A percentile compares a stretch with the other conserved stretches of the same genome.
Evolutionary conservation across 106 monocot genomes (phyloP).

Genomic region (Narthecium ossifragum): DNA sequence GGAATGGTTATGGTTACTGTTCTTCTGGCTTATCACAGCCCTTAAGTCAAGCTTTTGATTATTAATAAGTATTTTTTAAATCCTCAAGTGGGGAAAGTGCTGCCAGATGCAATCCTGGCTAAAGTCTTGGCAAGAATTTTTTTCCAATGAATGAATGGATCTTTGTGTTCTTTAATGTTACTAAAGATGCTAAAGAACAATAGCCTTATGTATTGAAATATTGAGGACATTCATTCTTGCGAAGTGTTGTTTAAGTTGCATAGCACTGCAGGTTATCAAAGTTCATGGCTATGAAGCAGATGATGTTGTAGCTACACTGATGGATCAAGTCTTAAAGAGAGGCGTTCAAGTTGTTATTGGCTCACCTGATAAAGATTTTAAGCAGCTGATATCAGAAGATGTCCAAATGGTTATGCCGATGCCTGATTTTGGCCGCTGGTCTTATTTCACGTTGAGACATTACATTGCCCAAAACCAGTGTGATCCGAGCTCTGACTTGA

Average conservation of each 20-base stretch:
- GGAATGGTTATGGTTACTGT: too few species aligned
- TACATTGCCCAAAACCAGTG: conserved; percentile 79
- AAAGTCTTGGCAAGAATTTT: too few species aligned
- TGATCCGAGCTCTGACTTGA: conserved; percentile 78
- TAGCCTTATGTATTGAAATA: conserved; percentile 1
- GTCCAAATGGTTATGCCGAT: conserved; percentile 96
- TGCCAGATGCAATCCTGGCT: too few species aligned
- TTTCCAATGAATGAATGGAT: too few species aligned
- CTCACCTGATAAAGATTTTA: conserved; percentile 99
- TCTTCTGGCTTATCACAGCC: too few species aligned
- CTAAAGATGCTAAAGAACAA: background rate
- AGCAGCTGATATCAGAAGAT: conserved; percentile 84
- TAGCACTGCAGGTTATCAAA: conserved; percentile 74
- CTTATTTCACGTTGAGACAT: conserved; percentile 81
- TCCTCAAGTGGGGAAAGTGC: too few species aligned
- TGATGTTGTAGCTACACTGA: conserved; percentile 84
- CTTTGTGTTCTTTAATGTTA: too few species aligned
- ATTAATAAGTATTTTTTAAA: too few species aligned
- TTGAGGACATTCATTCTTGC: conserved; percentile 15
- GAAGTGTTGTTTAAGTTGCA: conserved; percentile 14
- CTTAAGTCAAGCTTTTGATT: too few species aligned
- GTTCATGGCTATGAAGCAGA: conserved; percentile 88
- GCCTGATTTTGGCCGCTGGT: conserved; percentile 83
- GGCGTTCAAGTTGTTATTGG: conserved; percentile 78
- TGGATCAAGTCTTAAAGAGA: conserved; percentile 69